A percentile compares a stretch with the other conserved stretches of the same genome.
phyloP scores from a whole-genome alignment of 768 basidiomycete species.

The Boletus sp. region DNA sequence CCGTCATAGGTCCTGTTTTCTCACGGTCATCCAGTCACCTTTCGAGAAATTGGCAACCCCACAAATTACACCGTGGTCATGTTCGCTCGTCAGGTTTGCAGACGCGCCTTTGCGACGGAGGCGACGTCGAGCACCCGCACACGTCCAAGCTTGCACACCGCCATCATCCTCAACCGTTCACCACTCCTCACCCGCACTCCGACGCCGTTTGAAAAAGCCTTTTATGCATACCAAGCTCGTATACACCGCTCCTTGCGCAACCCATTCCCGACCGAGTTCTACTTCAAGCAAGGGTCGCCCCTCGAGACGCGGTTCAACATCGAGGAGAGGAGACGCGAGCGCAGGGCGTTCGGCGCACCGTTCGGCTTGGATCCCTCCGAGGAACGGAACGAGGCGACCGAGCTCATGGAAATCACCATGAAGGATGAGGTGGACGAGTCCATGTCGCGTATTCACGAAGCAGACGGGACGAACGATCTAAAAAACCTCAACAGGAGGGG shows the following conservation, averaged over 20 bases:
- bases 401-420: constrained; percentile 58
- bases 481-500: constrained; percentile 80
- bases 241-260: constrained; percentile 84
- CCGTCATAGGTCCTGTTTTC: constrained; percentile 25
- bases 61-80: constrained; percentile 15
- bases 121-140: constrained; percentile 10
- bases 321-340: constrained; percentile 73
- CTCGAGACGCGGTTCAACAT: constrained; percentile 77
- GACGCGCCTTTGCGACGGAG: constrained; percentile 47
- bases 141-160: constrained; percentile 49
- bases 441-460: constrained; percentile 57
- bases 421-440: constrained; percentile 61
- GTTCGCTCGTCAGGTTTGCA: constrained; percentile 7
- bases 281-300: constrained; percentile 89
- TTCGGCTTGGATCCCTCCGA: constrained; percentile 47
- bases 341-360: constrained; percentile 66
- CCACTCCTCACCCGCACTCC: constrained; percentile 74
- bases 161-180: constrained; percentile 76
- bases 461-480: constrained; percentile 59
- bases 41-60: too few species aligned
- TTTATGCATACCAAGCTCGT: constrained; percentile 80
- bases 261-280: constrained; percentile 87
- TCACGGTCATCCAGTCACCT: constrained; percentile 25
- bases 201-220: constrained; percentile 73
- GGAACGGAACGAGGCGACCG: constrained; percentile 45